Percentiles rank a stretch among this genome's conserved stretches.
These are phyloP conservation scores for Xerocomus brunneocitrinus DNA, from an alignment of 768 basidiomycete species.

Conservation along the genomic window DNA sequence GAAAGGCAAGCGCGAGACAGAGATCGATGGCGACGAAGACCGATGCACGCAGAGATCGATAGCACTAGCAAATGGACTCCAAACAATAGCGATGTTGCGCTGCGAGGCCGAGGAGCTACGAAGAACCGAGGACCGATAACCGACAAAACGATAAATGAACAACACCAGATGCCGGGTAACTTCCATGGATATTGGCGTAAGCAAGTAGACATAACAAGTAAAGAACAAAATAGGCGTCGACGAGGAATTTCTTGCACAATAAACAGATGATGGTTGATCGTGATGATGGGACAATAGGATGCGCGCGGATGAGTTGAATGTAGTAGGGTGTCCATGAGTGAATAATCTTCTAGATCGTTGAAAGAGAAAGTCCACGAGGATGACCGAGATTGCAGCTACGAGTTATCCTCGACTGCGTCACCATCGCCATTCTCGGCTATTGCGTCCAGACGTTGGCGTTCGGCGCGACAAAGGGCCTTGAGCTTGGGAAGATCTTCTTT, in stretches of 20 bases:
- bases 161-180: constrained; percentile 2
- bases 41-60: constrained; percentile 20
- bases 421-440: no score
- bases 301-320: constrained; percentile 15
- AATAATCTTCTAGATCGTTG: constrained; percentile 19
- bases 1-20: constrained; percentile 14
- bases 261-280: constrained; percentile 22
- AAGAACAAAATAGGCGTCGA: constrained; percentile 13
- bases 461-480: constrained; percentile 19
- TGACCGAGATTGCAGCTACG: no score
- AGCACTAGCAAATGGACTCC: constrained; percentile 22
- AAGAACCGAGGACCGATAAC: constrained; percentile 5
- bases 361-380: neutral
- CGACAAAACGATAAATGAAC: constrained; percentile 21
- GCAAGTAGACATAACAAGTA: constrained; percentile 23
- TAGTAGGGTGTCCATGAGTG: constrained; percentile 26
- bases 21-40: constrained; percentile 16
- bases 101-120: neutral
- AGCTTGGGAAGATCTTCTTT: constrained; percentile 47
- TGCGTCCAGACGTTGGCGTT: constrained; percentile 14
- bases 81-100: constrained; percentile 17
- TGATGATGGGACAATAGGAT: constrained; percentile 21
- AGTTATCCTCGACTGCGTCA: no score
- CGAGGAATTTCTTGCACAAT: constrained; percentile 25
- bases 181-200: constrained; percentile 9